phyloP scores from a whole-genome alignment of 768 basidiomycete genomes.

The Lactarius hengduanensis region DNA sequence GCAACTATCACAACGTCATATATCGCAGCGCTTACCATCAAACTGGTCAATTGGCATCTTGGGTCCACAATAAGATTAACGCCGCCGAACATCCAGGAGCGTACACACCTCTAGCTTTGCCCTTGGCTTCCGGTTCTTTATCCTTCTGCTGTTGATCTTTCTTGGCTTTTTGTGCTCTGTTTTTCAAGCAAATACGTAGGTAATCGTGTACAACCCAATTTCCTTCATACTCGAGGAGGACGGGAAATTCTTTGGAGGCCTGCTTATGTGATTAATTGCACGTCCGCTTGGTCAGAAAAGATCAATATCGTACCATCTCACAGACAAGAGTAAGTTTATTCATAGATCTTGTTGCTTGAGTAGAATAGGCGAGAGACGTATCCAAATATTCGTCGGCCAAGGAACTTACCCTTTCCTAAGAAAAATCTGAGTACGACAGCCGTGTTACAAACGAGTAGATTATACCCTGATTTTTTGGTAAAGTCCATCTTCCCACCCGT shows the following conservation, averaged over 20 bases:
- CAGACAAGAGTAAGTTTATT: neutral
- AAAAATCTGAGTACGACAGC: neutral
- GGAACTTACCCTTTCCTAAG: neutral
- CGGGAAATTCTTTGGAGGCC: neutral
- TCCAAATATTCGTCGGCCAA: constrained; percentile 3
- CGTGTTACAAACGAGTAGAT: neutral
- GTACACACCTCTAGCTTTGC: constrained; percentile 4
- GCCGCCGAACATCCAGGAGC: too few relatives aligned
- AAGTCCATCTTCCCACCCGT: constrained; percentile 6
- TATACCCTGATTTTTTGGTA: neutral
- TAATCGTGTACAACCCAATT: constrained; percentile 4
- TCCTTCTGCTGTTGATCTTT: neutral
- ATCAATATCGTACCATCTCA: neutral
- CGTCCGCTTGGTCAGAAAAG: neutral
- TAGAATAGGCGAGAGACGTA: neutral
- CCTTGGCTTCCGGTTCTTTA: constrained; percentile 1
- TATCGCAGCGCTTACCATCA: too few relatives aligned
- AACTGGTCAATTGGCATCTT: too few relatives aligned
- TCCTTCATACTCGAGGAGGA: neutral
- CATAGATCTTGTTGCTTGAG: neutral
- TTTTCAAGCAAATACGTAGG: neutral
- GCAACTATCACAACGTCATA: too few relatives aligned
- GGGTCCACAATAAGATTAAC: too few relatives aligned
- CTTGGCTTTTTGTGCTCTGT: constrained; percentile 8
- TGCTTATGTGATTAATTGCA: neutral